Conservation (phyloP, 345 rosid species). For the Moricandia arvensis region DNA sequence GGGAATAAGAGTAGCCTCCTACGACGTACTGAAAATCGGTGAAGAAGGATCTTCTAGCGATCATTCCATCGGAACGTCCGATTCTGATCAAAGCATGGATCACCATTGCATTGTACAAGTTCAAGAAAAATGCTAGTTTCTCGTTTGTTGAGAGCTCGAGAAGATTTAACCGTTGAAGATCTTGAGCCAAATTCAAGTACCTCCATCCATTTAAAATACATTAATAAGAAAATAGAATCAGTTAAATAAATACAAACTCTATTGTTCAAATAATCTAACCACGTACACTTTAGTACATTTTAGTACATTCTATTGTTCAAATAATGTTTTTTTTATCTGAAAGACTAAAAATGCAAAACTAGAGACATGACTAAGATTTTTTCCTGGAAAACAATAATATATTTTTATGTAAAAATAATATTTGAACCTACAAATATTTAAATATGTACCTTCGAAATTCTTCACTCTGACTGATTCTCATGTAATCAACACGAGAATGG, state of each 20-base stretch:
- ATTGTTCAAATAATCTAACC: background rate
- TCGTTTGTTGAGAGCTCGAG: slow-evolving; percentile 50
- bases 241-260: background rate
- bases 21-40: slow-evolving; percentile 72
- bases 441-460: slow-evolving; percentile 73
- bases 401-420: background rate
- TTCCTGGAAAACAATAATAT: background rate
- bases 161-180: slow-evolving; percentile 76
- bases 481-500: slow-evolving; percentile 57
- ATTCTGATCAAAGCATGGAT: slow-evolving; percentile 79
- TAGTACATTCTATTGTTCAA: no score
- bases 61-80: slow-evolving; percentile 61
- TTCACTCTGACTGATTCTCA: slow-evolving; percentile 62
- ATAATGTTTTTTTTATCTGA: background rate
- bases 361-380: background rate
- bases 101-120: slow-evolving; percentile 88
- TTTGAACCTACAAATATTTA: background rate
- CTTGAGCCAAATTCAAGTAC: slow-evolving; percentile 61
- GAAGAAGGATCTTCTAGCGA: slow-evolving; percentile 64
- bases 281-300: background rate
- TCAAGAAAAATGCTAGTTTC: slow-evolving; percentile 75
- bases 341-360: background rate
- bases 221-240: background rate
- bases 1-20: slow-evolving; percentile 75
- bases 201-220: slow-evolving; percentile 36